Evolutionary conservation across 2,329 filamentous ascomycete genomes (phyloP).

Genomic region (Cryphonectria radicalis): DNA sequence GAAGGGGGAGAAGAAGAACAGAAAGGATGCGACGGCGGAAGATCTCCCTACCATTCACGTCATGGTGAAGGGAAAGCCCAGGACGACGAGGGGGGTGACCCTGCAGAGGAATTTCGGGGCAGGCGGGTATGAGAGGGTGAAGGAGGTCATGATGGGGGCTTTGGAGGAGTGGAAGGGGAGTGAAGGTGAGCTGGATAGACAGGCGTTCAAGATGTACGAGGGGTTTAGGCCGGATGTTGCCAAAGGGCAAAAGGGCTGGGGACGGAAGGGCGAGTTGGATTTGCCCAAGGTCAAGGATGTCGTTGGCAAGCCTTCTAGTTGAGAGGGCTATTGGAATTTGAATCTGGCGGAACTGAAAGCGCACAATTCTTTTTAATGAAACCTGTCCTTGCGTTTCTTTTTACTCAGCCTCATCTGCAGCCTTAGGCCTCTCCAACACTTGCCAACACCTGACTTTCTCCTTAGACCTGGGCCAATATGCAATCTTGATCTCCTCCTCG

Average conservation of each 20-base stretch:
- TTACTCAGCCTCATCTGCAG: not conserved
- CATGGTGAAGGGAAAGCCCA: slow-evolving; percentile 25
- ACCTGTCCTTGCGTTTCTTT: not conserved
- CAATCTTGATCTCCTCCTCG: slow-evolving; percentile 22
- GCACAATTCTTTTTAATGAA: not conserved
- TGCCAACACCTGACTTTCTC: slow-evolving; percentile 32
- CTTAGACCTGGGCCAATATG: slow-evolving; percentile 32
- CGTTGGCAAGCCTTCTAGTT: not conserved
- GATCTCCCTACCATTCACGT: slow-evolving; percentile 12
- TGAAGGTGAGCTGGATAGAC: slow-evolving; percentile 23
- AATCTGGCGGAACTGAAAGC: not conserved
- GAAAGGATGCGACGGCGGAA: not conserved
- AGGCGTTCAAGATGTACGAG: slow-evolving; percentile 29
- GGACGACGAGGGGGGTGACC: slow-evolving; percentile 17
- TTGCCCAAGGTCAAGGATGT: slow-evolving; percentile 18
- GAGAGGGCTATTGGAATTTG: not conserved
- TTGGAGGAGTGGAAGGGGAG: slow-evolving; percentile 21
- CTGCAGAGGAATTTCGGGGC: slow-evolving; percentile 25
- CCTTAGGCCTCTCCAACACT: slow-evolving; percentile 12
- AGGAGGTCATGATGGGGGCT: slow-evolving; percentile 13
- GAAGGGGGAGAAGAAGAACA: not conserved
- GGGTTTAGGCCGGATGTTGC: slow-evolving; percentile 25
- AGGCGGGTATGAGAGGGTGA: slow-evolving; percentile 7
- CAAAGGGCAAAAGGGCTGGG: slow-evolving; percentile 27
- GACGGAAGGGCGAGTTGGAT: slow-evolving; percentile 23